Evolutionary conservation across 2,329 filamentous ascomycete species (phyloP).

Genomic region (Davidsoniella neocaledoniae): DNA sequence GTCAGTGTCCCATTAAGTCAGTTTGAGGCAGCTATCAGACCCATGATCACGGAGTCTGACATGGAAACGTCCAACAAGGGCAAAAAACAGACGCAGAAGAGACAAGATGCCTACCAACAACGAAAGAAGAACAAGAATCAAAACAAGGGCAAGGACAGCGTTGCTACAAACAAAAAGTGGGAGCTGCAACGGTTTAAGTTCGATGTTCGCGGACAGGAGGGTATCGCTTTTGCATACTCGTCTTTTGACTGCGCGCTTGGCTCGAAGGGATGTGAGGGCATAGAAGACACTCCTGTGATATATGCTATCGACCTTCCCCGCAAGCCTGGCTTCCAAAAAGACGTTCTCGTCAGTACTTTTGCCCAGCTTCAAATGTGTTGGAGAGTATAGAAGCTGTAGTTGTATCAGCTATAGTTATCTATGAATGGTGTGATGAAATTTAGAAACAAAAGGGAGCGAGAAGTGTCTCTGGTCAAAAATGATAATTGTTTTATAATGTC

Average conservation of each 20-base stretch:
- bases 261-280: constrained; percentile 2
- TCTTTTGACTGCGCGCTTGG: constrained; percentile 8
- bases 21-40: constrained; percentile 5
- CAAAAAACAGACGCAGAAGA: background rate
- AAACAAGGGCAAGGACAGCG: background rate
- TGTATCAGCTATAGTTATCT: too few relatives aligned
- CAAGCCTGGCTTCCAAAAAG: constrained; percentile 7
- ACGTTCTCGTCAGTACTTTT: constrained; percentile 9
- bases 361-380: background rate
- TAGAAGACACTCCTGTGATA: constrained; percentile 10
- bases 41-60: too few relatives aligned
- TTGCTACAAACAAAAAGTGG: constrained; percentile 2
- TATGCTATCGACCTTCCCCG: constrained; percentile 13
- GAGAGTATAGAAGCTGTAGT: too few relatives aligned
- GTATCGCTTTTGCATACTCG: constrained; percentile 12
- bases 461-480: too few relatives aligned
- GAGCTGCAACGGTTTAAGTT: constrained; percentile 5
- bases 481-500: too few relatives aligned
- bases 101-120: background rate
- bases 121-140: background rate
- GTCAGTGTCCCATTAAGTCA: constrained; percentile 7
- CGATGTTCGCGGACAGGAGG: constrained; percentile 9
- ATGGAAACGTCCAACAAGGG: background rate
- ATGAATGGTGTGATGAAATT: too few relatives aligned
- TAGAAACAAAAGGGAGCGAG: too few relatives aligned